Evolutionary conservation across 2,329 filamentous ascomycete genomes (phyloP), one percentile per base, ranked within the genome.

Genomic region (Aspergillus sp.): DNA sequence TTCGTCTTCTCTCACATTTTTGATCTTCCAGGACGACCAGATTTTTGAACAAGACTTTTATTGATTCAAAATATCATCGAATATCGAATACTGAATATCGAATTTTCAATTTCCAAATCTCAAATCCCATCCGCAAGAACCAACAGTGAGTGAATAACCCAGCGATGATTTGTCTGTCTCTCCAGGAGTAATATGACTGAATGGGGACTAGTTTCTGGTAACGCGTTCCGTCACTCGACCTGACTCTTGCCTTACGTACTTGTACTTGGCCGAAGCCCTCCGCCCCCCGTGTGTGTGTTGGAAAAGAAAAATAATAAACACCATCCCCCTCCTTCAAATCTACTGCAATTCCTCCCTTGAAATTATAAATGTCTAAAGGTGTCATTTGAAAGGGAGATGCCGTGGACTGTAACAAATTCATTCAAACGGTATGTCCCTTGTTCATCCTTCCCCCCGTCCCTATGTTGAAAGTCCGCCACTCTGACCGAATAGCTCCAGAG

Each of bases 321-420:
- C 32, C 30, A 31, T 30, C 34, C 19, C 19, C 19, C 19, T 19
- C 28, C 27, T 39, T 27, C 19, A 29, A 26, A n/a, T 27, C 27
- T 8, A 29, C 37, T 19, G 9, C 37, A 19, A 19, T 39, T 27
- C 26, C 26, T 27, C 27, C 30, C 27, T 11, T 10, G n/a, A 39
- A 12, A 19, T 19, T 19, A 32, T 32, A 8, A 32, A 9, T n/a
- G 8, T 32, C 31, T 39, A 39, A 33, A 39, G 30, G 37, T 19
- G 19, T 19, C 19, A 19, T 19, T 19, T 19, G 19, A 19, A 19
- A 19, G 19, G 62, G 67, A 68, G 59, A 70, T 68, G 68, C 71
- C 71, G 54, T 74, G 70, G 63, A 73, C 70, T 54, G 70, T 74
- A 56, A 73, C 71, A 53, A 74, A 74, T 61, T 73, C 70, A 52